Conservation (phyloP, 805 yeast species). For the Candida glaebosa region DNA sequence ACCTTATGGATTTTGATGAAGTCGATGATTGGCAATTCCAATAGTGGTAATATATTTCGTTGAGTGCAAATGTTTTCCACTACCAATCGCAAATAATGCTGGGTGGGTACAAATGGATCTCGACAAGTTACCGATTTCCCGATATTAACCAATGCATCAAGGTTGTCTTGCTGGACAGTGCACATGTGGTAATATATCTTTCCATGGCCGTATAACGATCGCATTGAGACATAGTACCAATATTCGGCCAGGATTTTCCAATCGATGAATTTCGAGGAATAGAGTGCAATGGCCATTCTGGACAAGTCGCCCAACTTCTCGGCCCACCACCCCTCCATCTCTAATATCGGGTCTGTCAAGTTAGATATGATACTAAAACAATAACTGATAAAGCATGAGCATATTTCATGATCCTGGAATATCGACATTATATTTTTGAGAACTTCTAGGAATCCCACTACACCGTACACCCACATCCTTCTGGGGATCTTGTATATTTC, state of each 20-base stretch:
- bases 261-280: constrained; percentile 74
- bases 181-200: constrained; percentile 85
- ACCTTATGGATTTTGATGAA: constrained; percentile 68
- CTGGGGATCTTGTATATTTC: constrained; percentile 75
- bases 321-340: constrained; percentile 73
- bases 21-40: constrained; percentile 58
- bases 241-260: constrained; percentile 82
- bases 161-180: constrained; percentile 73
- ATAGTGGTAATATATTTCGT: constrained; percentile 53
- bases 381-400: constrained; percentile 69
- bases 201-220: constrained; percentile 77
- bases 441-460: constrained; percentile 76
- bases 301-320: constrained; percentile 85
- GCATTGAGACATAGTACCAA: constrained; percentile 77
- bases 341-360: constrained; percentile 51
- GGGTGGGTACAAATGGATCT: constrained; percentile 82
- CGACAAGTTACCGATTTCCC: constrained; percentile 78
- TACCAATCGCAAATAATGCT: constrained; percentile 70
- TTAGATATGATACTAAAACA: constrained; percentile 61
- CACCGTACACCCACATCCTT: constrained; percentile 83
- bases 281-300: constrained; percentile 83
- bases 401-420: constrained; percentile 74
- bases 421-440: constrained; percentile 70
- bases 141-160: constrained; percentile 75
- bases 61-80: constrained; percentile 76